Evolutionary conservation across 2,329 filamentous ascomycete species (phyloP), one percentile per base, ranked within the genome.

Genomic region (Aspergillus hortae): DNA sequence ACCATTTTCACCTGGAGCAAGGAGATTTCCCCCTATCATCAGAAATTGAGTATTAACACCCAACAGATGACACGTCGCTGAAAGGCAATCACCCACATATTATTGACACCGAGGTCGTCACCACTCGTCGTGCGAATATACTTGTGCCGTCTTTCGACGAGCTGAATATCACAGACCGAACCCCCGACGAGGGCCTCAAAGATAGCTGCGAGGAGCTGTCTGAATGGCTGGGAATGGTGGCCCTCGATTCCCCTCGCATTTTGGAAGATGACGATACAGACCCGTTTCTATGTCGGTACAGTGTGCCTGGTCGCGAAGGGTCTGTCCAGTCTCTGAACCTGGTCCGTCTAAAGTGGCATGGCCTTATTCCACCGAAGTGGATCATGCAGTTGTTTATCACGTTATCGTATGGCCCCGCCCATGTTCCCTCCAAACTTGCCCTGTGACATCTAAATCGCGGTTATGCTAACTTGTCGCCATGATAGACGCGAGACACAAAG

Each of bases 201-300:
- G 84, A 90, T 19, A 79, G 79, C 54, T 80, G 77, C 9, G 60
- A 82, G 5, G 74, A 79, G n/a, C 58, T 84, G 19, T 77, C 79
- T 38, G 81, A 87, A 69, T 89, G 85, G 84, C 70, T 88, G 17
- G 83, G 76, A 6, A 74, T 84, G 44, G 71, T 87, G 5, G 74
- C 77, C 14, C 64, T 78, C 12, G 58, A 61, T 10, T 76, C 75
- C 12, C 69, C 71, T 12, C 66, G 72, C 15, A 58, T 78, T 3
- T 58, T 57, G 33, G 61, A 58, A 14, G 57, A 65, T 36, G 72
- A 77, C 54, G 56, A 61, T 12, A 64, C 75, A 27, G 75, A 77
- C 49, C 67, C 74, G 7, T 77, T 71, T 54, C 61, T 77, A 21
- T 71, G 72, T 55, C 72, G 74, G 12, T 77, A 77, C 54, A 57